phyloP scores from a whole-genome alignment of 1,139 yeast genomes.

The Suhomyces panamericanus region DNA sequence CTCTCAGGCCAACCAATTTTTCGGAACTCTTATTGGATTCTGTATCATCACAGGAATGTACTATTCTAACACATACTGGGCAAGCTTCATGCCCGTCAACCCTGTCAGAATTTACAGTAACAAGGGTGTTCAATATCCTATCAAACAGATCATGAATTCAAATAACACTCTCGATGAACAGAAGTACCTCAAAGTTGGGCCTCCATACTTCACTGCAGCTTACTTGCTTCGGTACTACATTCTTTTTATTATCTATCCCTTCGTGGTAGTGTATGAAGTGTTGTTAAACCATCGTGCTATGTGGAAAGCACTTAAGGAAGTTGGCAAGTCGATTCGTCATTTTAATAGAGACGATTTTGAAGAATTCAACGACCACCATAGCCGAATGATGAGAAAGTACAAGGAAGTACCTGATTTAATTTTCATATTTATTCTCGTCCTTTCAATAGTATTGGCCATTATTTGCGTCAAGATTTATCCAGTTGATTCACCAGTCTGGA shows the following conservation, averaged over 20 bases:
- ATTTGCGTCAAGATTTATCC: constrained; percentile 22
- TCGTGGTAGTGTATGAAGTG: constrained; percentile 15
- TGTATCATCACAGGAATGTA: constrained; percentile 18
- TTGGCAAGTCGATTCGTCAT: constrained; percentile 8
- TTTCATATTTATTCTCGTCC: constrained; percentile 15
- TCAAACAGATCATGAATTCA: constrained; percentile 14
- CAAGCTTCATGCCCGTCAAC: constrained; percentile 20
- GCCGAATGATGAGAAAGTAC: constrained; percentile 17
- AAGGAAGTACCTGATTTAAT: constrained; percentile 23
- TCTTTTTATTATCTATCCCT: constrained; percentile 20
- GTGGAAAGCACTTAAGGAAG: constrained; percentile 11
- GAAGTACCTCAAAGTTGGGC: constrained; percentile 30
- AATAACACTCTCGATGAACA: constrained; percentile 16
- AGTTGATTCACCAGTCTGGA: constrained; percentile 24
- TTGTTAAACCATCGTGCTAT: constrained; percentile 10
- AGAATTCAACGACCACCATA: constrained; percentile 18
- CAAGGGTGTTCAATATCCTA: constrained; percentile 18
- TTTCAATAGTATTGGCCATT: constrained; percentile 18
- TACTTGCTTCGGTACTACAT: constrained; percentile 20
- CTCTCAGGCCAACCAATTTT: constrained; percentile 14
- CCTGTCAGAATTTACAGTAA: constrained; percentile 16
- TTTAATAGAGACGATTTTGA: constrained; percentile 12
- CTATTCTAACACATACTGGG: constrained; percentile 20
- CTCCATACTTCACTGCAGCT: constrained; percentile 44
- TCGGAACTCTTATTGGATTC: constrained; percentile 17